phyloP scores from a whole-genome alignment of 257 asterid genomes.

The Nicotiana otophora region DNA sequence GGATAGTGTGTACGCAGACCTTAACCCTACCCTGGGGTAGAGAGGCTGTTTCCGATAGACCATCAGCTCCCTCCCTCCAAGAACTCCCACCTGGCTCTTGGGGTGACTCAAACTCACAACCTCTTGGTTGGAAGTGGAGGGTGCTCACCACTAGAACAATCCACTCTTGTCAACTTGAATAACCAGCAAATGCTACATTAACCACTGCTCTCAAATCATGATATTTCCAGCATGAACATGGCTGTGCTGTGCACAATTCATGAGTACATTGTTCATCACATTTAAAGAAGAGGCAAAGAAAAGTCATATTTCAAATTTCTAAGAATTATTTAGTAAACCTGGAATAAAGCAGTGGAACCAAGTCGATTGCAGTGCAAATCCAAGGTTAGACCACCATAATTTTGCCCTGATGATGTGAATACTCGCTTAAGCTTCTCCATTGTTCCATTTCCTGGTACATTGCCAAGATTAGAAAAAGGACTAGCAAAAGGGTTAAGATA shows the following conservation, averaged over 20 bases:
- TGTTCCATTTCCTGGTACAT: slow-evolving; percentile 68
- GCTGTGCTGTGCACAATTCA: not conserved
- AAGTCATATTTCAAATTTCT: not conserved
- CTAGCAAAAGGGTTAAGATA: slow-evolving; percentile 1
- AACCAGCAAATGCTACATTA: not conserved
- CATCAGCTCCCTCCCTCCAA: too few species aligned
- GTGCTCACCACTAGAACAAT: too few species aligned
- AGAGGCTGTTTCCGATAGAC: too few species aligned
- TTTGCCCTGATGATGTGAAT: slow-evolving; percentile 68
- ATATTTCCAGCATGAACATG: slow-evolving; percentile 5
- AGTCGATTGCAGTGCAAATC: slow-evolving; percentile 82
- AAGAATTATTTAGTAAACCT: slow-evolving; percentile 33
- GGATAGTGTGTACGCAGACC: too few species aligned
- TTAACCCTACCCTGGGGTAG: too few species aligned
- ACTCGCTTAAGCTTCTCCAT: slow-evolving; percentile 69
- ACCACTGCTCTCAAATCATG: not conserved
- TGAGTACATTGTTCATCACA: not conserved
- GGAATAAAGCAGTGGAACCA: slow-evolving; percentile 79
- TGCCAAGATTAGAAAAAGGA: slow-evolving; percentile 14
- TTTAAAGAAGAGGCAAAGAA: not conserved
- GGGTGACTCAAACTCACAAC: too few species aligned
- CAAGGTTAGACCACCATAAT: slow-evolving; percentile 66
- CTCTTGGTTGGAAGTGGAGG: too few species aligned
- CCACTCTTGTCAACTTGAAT: too few species aligned
- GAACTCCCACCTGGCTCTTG: too few species aligned